These are phyloP conservation scores for Acephala macrosclerotiorum DNA, from an alignment of 2,329 filamentous ascomycete genomes.

Conservation along the genomic window DNA sequence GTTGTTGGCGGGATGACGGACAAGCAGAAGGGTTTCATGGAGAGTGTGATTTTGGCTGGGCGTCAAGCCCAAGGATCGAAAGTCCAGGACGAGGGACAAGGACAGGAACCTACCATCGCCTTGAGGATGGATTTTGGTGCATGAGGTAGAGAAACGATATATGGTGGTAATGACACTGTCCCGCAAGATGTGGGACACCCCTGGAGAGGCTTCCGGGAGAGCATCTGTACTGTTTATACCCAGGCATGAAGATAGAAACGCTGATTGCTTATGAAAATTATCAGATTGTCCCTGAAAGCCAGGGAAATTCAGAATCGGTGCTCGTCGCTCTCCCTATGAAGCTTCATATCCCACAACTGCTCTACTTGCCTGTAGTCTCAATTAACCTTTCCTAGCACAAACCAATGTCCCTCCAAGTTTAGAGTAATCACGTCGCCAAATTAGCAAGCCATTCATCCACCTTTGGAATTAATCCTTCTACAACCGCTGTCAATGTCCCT, in stretches of 20 bases:
- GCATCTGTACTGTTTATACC: background rate
- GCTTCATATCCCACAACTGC: background rate
- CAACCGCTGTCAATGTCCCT: background rate
- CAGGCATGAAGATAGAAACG: background rate
- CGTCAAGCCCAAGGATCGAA: slow-evolving; percentile 52
- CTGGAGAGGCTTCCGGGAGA: background rate
- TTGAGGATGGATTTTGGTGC: slow-evolving; percentile 90
- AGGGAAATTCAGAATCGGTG: background rate
- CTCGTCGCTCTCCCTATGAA: too few species aligned
- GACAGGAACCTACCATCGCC: slow-evolving; percentile 81
- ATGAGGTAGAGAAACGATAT: slow-evolving; percentile 15
- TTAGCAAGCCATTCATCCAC: background rate
- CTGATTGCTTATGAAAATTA: background rate
- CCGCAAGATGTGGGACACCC: background rate
- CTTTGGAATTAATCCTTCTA: background rate
- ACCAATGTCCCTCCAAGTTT: background rate
- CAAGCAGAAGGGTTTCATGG: slow-evolving; percentile 78
- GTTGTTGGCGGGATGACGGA: slow-evolving; percentile 76
- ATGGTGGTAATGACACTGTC: background rate
- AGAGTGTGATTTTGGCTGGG: slow-evolving; percentile 77
- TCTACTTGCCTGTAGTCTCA: background rate
- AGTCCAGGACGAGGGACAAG: slow-evolving; percentile 51
- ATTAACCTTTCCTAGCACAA: background rate
- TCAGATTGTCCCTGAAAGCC: background rate
- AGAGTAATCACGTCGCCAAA: background rate